Percentiles rank a stretch among this genome's conserved stretches.
Evolutionary conservation across 1,139 yeast genomes (phyloP).

Genomic region (Geotrichum cucujoidarum): DNA sequence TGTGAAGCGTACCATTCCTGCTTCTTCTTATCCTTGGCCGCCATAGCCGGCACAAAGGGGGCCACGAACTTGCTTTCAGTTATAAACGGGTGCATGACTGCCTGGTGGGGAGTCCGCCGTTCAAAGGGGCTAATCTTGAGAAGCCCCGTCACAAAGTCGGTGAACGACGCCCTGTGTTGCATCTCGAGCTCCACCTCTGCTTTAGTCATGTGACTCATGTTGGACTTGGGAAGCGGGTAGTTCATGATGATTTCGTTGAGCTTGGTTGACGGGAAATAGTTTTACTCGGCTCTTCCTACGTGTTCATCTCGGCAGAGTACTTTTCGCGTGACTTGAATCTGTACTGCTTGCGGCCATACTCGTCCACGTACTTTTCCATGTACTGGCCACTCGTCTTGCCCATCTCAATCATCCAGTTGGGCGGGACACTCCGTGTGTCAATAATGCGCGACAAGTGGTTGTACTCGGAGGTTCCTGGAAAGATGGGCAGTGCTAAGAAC

Average conservation of each 20-base stretch:
- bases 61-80: slow-evolving; percentile 40
- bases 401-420: slow-evolving; percentile 94
- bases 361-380: slow-evolving; percentile 45
- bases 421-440: slow-evolving; percentile 82
- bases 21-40: slow-evolving; percentile 11
- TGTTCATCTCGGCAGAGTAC: slow-evolving; percentile 51
- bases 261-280: slow-evolving; percentile 72
- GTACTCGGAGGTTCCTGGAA: slow-evolving; percentile 93
- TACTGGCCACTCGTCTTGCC: slow-evolving; percentile 79
- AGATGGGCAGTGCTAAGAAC: slow-evolving; percentile 86
- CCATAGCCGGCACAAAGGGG: slow-evolving; percentile 35
- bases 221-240: slow-evolving; percentile 67
- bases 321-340: slow-evolving; percentile 54
- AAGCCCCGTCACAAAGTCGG: slow-evolving; percentile 74
- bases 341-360: slow-evolving; percentile 40
- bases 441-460: slow-evolving; percentile 81
- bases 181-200: slow-evolving; percentile 52
- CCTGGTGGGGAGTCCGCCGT: slow-evolving; percentile 96
- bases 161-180: slow-evolving; percentile 62
- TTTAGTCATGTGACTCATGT: slow-evolving; percentile 67
- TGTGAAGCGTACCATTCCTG: slow-evolving; percentile 7
- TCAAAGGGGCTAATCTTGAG: slow-evolving; percentile 85
- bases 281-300: slow-evolving; percentile 73
- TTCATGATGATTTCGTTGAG: slow-evolving; percentile 71
- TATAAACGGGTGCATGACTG: slow-evolving; percentile 84